Base-by-base conservation (phyloP, 768 basidiomycete species). In the Lanmaoa rubissima region DNA sequence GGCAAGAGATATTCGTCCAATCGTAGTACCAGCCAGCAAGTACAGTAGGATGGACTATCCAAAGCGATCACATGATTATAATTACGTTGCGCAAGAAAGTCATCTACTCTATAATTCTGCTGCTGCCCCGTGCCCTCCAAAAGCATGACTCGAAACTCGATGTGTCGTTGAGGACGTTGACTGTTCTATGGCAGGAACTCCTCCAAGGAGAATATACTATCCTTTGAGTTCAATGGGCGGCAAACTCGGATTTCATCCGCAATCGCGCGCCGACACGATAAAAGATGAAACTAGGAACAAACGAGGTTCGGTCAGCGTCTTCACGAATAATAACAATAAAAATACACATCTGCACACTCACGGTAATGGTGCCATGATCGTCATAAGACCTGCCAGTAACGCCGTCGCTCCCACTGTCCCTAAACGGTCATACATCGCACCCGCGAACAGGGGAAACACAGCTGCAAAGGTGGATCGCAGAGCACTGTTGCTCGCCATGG, bases 331-430 rank as follows among this genome's bases (percentile, higher is more conserved):
- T 17, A 34, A 13, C 21, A 24, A 24, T 24, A 24, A 24, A 14
- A 9, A 32, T 44, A 31, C 1, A 24, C 6, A 2, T 28, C 3
- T 11, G 2, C 14, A 39, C 1, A 74, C 83, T 65, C 54, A 85
- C 84, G 83, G 83, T 42, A 84, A 64, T 0, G 88, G 88, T 1
- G 81, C 79, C 78, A 86, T 81, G 17, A 86, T 45, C 3, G 81
- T 78, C 55, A 80, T 78, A 12, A 90, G 65, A 1, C 88, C 87
- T 1, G 83, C 88, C 17, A 90, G 64, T n/a, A 90, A 75, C 14
- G 85, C 87, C 0, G 84, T 86, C 1, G 86, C 88, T 0, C 88
- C 89, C 0, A 87, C 86, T 0, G 85, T 83, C 0, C 88, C 87
- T 6, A 91, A 67, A 5, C 70, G 61, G 12, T 68, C 57, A 58